These are phyloP conservation scores for Periconia macrospinosa DNA, from an alignment of 2,329 filamentous ascomycete genomes.

Conservation along the genomic window DNA sequence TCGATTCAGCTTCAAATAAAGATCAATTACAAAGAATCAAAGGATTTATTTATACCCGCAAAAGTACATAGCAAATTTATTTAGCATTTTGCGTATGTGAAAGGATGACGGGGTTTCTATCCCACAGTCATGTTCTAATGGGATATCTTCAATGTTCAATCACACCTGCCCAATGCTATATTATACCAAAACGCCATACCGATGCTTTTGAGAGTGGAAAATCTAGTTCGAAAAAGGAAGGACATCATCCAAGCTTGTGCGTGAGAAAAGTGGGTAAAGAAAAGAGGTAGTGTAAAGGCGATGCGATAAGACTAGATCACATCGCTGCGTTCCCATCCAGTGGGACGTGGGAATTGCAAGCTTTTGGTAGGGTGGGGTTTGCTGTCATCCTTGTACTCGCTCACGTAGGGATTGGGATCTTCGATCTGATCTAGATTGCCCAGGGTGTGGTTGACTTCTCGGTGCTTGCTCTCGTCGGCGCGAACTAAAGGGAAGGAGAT, in stretches of 20 bases:
- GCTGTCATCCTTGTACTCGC: conserved; percentile 71
- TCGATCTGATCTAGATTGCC: conserved; percentile 81
- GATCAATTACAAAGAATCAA: no score
- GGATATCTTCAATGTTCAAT: not conserved
- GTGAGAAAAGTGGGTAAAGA: not conserved
- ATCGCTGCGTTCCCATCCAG: conserved; percentile 83
- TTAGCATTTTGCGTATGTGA: no score
- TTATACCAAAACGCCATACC: conserved; percentile 5
- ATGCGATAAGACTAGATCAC: conserved; percentile 24
- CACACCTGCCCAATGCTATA: not conserved
- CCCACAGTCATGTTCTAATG: not conserved
- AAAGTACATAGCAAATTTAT: no score
- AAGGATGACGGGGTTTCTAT: not conserved
- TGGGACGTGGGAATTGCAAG: conserved; percentile 64
- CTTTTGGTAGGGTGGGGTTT: conserved; percentile 71
- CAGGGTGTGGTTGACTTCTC: conserved; percentile 95
- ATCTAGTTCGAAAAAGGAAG: not conserved
- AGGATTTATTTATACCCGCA: no score
- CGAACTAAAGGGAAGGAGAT: conserved; percentile 21
- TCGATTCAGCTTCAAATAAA: no score
- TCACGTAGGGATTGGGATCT: conserved; percentile 92
- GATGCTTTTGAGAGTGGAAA: conserved; percentile 11
- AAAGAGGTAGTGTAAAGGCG: not conserved
- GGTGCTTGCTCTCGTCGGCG: conserved; percentile 57
- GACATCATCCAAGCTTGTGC: not conserved